Base-by-base conservation (phyloP, 2,329 filamentous ascomycete genomes). In the Arthrocladium fulminans region DNA sequence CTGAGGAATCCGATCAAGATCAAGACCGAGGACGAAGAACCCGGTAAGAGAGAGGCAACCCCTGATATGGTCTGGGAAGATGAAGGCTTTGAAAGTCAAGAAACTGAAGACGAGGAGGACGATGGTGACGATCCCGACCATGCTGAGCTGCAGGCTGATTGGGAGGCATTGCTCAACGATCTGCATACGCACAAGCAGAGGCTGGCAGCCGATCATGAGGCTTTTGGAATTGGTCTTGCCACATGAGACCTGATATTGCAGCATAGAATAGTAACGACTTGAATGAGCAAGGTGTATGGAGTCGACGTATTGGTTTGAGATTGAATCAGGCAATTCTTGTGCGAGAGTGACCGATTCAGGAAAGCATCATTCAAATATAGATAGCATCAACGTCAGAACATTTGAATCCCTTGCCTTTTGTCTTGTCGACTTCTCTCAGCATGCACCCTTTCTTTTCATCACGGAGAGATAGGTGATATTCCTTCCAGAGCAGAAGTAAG, bases 1-100 rank as follows among this genome's bases (percentile, higher is more conserved):
- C 68, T 96, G 58, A 90, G 87, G 72, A 96, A 97, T 62, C 92
- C 92, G 0, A 96, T 98, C 54, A 83, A 88, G 1, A 68, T 67
- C 29, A 60, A 58, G 41, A 51, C 65, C 2, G 65, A 51, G 41
- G 46, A 42, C 15, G 49, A 52, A 27, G 9, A 47, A 23, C 30
- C 20, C 10, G 61, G 60, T 47, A 23, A 32, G 27, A 29, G 49
- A 27, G 25, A 41, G 20, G 50, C 52, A 24, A 57, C 55, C 34
- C 52, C 52, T 10, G 53, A 47, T 20, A 60, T 52, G 45, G 46
- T 50, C 1, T 55, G 52, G 20, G 65, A 57, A 12, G 62, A 64
- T n/a, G 63, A 66, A 32, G 66, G 63, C 22, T 67, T 71, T 53
- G 67, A 67, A 15, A 64, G 63, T 20, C 62, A 59, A 4, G 56